Percentiles rank a stretch among this genome's conserved stretches.
These are phyloP conservation scores for Sugiyamaella grinbergsii DNA, from an alignment of 1,139 yeast genomes.

Conservation along the genomic window DNA sequence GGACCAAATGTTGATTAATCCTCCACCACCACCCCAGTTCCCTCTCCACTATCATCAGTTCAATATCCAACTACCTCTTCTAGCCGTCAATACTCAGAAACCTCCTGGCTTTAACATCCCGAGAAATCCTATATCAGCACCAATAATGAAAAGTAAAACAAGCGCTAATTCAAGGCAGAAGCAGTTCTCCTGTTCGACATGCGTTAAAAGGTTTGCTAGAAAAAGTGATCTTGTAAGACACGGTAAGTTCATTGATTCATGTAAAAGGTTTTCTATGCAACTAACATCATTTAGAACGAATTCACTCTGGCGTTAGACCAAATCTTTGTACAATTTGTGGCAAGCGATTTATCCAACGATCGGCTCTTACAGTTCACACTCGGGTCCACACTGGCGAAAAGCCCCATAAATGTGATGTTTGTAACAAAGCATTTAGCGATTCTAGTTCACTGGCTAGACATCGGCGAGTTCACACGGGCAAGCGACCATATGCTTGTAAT, in stretches of 20 bases:
- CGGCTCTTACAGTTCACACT: conserved; percentile 70
- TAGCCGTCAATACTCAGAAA: neutral
- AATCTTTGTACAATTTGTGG: conserved; percentile 43
- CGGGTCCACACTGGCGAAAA: conserved; percentile 90
- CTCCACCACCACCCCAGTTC: conserved; percentile 13
- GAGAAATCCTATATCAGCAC: neutral
- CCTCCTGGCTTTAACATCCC: neutral
- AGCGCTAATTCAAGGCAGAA: conserved; percentile 16
- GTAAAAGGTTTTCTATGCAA: neutral
- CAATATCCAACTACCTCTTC: neutral
- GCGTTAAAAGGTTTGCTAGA: conserved; percentile 52
- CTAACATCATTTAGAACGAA: conserved; percentile 53
- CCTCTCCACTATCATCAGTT: conserved; percentile 13
- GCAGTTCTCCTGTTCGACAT: conserved; percentile 34
- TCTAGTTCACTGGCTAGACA: conserved; percentile 47
- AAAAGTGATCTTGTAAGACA: conserved; percentile 71
- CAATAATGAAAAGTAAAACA: neutral
- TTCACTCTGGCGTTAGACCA: conserved; percentile 79
- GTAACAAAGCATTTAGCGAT: conserved; percentile 45
- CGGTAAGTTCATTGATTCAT: conserved; percentile 20
- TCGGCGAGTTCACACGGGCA: conserved; percentile 45
- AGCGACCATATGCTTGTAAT: conserved; percentile 73
- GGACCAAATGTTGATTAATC: neutral
- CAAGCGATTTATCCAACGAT: conserved; percentile 67
- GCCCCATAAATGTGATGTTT: conserved; percentile 44